Evolutionary conservation across 2,329 filamentous ascomycete genomes (phyloP).

Genomic region (Ophiostoma fasciatum): DNA sequence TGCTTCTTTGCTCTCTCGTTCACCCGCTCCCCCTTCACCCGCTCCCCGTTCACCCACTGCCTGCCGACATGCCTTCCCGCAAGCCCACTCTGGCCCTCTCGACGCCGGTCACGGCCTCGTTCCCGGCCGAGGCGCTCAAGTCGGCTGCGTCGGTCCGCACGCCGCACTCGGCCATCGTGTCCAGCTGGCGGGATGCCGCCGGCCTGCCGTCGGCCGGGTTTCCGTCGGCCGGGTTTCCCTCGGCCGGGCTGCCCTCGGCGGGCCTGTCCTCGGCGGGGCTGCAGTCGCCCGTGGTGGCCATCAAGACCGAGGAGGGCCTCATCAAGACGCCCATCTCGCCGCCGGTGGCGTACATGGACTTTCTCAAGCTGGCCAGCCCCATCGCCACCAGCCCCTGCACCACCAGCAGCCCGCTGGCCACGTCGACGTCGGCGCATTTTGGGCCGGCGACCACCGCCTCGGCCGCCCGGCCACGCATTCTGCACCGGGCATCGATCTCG

Average conservation of each 20-base stretch:
- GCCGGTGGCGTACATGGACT: constrained; percentile 80
- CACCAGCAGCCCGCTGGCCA: too few relatives aligned
- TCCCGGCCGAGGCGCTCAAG: constrained; percentile 27
- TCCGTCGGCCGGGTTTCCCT: constrained; percentile 22
- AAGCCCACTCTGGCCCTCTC: constrained; percentile 44
- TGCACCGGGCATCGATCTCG: neutral
- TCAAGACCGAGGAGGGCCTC: constrained; percentile 53
- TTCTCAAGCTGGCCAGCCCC: constrained; percentile 53
- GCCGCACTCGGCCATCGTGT: constrained; percentile 49
- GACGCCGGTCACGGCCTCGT: constrained; percentile 47
- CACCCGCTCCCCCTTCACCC: too few relatives aligned
- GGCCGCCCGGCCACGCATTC: neutral
- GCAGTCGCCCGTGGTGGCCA: constrained; percentile 28
- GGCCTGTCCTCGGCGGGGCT: constrained; percentile 23
- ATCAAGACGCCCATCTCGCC: constrained; percentile 80
- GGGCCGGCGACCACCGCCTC: neutral
- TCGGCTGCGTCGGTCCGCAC: constrained; percentile 42
- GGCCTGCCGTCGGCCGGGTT: constrained; percentile 25
- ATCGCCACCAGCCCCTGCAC: constrained; percentile 8
- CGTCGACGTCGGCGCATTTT: neutral
- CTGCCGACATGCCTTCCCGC: constrained; percentile 31
- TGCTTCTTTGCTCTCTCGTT: neutral
- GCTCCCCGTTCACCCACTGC: neutral
- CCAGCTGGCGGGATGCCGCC: constrained; percentile 20
- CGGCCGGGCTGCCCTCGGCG: constrained; percentile 24